Conservation (phyloP, 2,329 filamentous ascomycete genomes). For the Aspergillus spinulosporus region DNA sequence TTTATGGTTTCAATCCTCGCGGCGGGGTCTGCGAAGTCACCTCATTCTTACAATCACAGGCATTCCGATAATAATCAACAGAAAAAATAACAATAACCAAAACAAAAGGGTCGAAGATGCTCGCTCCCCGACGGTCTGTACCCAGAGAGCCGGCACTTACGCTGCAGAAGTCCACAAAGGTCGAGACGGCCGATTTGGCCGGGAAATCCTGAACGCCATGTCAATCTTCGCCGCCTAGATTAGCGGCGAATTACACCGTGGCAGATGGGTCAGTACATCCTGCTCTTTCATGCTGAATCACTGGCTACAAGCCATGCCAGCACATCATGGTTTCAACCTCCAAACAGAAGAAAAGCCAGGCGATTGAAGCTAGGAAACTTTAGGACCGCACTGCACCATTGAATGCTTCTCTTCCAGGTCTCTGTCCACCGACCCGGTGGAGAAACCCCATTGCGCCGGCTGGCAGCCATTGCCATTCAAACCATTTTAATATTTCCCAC, state of each 20-base stretch:
- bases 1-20: conserved; percentile 14
- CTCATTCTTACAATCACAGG: background rate
- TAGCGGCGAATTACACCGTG: conserved; percentile 40
- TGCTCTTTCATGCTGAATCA: conserved; percentile 64
- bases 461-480: conserved; percentile 18
- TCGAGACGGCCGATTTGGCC: conserved; percentile 20
- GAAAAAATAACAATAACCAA: too few relatives aligned
- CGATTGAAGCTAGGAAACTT: conserved; percentile 20
- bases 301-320: conserved; percentile 84
- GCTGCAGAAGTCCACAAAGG: conserved; percentile 24
- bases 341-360: conserved; percentile 21
- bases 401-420: conserved; percentile 15
- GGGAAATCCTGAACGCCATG: conserved; percentile 24
- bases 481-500: conserved; percentile 16
- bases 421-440: conserved; percentile 19
- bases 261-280: conserved; percentile 51
- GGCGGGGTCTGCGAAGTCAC: conserved; percentile 30
- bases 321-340: conserved; percentile 63
- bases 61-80: background rate
- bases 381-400: conserved; percentile 21
- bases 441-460: conserved; percentile 24
- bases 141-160: conserved; percentile 21
- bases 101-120: conserved; percentile 1
- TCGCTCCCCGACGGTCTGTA: conserved; percentile 13
- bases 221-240: conserved; percentile 37